Evolutionary conservation across 345 rosid species (phyloP), one percentile per base, ranked within the genome.

Genomic region (Salix brachista): DNA sequence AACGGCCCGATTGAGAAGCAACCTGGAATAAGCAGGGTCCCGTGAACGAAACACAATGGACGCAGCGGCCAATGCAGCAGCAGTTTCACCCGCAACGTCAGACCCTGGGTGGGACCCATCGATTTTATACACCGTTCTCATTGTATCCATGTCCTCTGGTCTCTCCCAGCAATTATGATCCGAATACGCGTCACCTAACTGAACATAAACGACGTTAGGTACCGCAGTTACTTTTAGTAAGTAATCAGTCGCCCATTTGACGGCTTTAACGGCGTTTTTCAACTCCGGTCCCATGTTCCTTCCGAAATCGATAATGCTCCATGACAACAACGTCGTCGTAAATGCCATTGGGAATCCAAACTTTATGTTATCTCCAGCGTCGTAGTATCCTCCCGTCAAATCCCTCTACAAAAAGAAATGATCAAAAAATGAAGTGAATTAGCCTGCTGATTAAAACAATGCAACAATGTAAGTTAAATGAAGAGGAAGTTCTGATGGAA

Each of bases 301-400:
- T 34, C 84, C 81, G 73, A 82, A 82, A 56, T 82, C 84, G 25
- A 82, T 82, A 10, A 78, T 48, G 81, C 81, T 75, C 84, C 84
- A 82, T 2, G 84, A 74, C 19, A 82, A 23, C 48, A 82, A n/a
- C 30, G 84, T 82, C 66, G 84, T 67, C 48, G 84, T 82, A 30
- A 82, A 82, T 11, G 84, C 84, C 84, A 82, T 82, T 17, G 84
- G 84, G 39, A 82, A 82, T 7, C 84, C 84, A 69, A 82, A 82
- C 79, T 82, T 82, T 21, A 82, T 78, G 73, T 82, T 82, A 72
- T 82, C 84, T 21, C 84, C 81, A 12, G 84, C 84, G 65, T 82
- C 84, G 71, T 82, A 82, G 72, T 82, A 82, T 3, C 84, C 84
- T 74, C 84, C 84, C 25, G 71, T 82, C 52, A 82, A 78, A 58